A percentile compares a stretch with the other conserved stretches of the same genome.
phyloP scores from a whole-genome alignment of 2,329 filamentous ascomycete species.

The Fusarium sp. region DNA sequence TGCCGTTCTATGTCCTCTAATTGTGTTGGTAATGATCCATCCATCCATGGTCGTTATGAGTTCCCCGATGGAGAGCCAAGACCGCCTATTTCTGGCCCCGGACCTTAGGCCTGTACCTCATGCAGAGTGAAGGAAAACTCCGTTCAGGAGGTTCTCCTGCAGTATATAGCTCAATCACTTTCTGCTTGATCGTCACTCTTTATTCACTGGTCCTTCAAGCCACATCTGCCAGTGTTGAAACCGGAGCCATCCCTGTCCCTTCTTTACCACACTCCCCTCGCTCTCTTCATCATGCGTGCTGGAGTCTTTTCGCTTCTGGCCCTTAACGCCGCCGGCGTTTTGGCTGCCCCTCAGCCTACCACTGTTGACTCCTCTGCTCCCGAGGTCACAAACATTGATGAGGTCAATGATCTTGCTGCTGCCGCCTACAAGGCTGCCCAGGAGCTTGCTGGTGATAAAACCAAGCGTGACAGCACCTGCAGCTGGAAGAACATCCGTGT shows the following conservation, averaged over 20 bases:
- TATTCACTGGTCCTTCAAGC: conserved; percentile 15
- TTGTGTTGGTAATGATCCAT: not conserved
- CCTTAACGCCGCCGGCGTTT: conserved; percentile 38
- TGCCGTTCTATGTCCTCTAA: not conserved
- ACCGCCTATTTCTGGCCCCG: not conserved
- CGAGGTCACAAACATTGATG: conserved; percentile 37
- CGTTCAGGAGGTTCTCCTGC: not conserved
- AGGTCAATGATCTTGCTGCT: conserved; percentile 37
- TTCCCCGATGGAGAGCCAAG: not conserved
- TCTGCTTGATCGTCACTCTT: conserved; percentile 13
- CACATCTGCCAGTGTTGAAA: conserved; percentile 6
- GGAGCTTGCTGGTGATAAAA: conserved; percentile 22
- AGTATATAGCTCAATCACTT: conserved; percentile 26
- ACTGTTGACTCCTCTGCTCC: conserved; percentile 25
- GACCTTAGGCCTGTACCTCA: not conserved
- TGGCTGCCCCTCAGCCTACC: conserved; percentile 34
- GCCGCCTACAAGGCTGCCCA: conserved; percentile 43
- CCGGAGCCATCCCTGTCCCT: conserved; percentile 15
- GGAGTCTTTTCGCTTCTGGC: conserved; percentile 36
- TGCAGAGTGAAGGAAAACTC: not conserved
- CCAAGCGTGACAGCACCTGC: conserved; percentile 43
- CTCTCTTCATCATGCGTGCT: conserved; percentile 34
- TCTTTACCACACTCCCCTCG: not conserved
- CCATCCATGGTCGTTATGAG: not conserved
- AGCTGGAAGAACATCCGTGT: conserved; percentile 47